Evolutionary conservation across 768 basidiomycete genomes (phyloP), one percentile per base, ranked within the genome.

Genomic region (Amanita thiersii): DNA sequence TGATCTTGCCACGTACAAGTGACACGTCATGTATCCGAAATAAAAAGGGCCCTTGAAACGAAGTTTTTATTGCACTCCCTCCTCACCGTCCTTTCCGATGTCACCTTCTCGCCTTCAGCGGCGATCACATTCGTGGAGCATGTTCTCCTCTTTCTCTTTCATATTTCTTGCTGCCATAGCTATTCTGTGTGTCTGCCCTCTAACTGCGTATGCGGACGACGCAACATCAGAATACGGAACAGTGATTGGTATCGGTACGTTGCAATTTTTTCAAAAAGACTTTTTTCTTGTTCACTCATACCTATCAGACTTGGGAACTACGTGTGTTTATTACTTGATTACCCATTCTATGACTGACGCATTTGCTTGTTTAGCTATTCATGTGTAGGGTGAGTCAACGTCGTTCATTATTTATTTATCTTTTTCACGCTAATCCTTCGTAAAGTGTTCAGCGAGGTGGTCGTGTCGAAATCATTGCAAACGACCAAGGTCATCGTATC

Each of bases 401-500:
- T n/a, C n/a, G n/a, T n/a, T n/a, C n/a, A n/a, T n/a, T n/a, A n/a
- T 18, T 36, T 12, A 18, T n/a, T n/a, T 18, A 17, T 37, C 9
- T 4, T 34, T 23, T 15, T 12, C 24, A 9, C 5, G n/a, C 25
- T 30, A 7, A 19, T 40, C 17, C 20, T 36, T 26, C 41, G 70
- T 71, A 47, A 36, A 62, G 61, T 18, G 61, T 66, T 15, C 62
- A 73, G 59, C 69, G 71, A 59, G 67, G 68, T 51, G 75, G 75
- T 51, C 70, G 67, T 47, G 69, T 78, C 34, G 77, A 79, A 58
- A 88, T 92, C 39, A 80, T 93, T 48, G 86, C 89, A 62, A 91
- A 93, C 67, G 72, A 88, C 37, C 87, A 92, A 66, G 89, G 90
- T 63, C 79, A 83, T 49, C 77, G 88, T 46, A 93, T 89, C 44